Evolutionary conservation across 2,329 filamentous ascomycete genomes (phyloP), one percentile per base, ranked within the genome.

Genomic region (Chaetomiaceae sp.): DNA sequence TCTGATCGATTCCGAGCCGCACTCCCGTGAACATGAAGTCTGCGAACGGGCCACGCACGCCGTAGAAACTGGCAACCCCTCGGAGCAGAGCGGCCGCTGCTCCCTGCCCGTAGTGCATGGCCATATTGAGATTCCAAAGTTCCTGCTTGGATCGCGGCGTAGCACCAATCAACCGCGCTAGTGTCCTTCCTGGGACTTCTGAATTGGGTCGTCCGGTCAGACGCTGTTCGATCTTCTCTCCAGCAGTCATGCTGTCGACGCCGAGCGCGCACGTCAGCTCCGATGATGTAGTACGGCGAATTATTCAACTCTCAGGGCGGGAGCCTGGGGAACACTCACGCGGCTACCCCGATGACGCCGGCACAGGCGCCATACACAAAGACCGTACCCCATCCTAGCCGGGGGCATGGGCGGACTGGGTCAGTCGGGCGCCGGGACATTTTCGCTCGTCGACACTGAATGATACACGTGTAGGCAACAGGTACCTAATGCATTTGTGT

Each of bases 61-160:
- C 54, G 18, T 46, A 38, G 19, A 45, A 54, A 17, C 44, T 48
- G 26, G 53, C 49, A 6, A 48, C 5, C 2, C 45, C 54, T 10
- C 55, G 47, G 20, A 55, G 34, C 3, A 55, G 42, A 11, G 52
- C 53, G 2, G 52, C 52, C 2, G 39, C 46, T 1, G 54, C 52
- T 1, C 55, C 55, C 20, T 57, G 53, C 3, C 54, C 54, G 33
- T 56, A 57, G 38, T 57, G 55, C 55, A 57, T 57, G 1, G 48
- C 53, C 51, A 52, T 55, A 34, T 57, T 57, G 9, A 51, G 38
- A 12, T 45, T 39, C 38, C 41, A 56, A 3, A 56, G 47, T 12
- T 57, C 46, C 19, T 38, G 34, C 15, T 35, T 38, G 9, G 38
- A 41, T 14, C 19, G 15, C 8, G 51, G 43, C 2, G 33, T 30